These are phyloP conservation scores for Phytophthora tentaculata DNA, from an alignment of 352 stramenopile genomes.

Conservation along the genomic window DNA sequence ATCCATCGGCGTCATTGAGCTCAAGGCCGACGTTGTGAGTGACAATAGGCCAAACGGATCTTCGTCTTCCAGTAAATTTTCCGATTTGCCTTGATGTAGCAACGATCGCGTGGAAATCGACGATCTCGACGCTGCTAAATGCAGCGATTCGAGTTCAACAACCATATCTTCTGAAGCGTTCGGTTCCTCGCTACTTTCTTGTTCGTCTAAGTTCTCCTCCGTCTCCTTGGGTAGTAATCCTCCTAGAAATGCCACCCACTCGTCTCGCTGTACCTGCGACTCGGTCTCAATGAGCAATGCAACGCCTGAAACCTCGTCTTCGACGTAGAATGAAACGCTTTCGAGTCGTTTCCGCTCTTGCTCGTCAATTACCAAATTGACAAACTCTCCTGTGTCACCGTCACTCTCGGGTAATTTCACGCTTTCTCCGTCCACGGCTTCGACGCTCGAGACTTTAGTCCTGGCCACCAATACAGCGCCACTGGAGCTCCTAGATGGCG, in stretches of 20 bases:
- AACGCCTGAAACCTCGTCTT: slow-evolving; percentile 31
- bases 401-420: slow-evolving; percentile 32
- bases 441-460: slow-evolving; percentile 49
- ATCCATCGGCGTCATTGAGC: slow-evolving; percentile 19
- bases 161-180: slow-evolving; percentile 26
- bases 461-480: slow-evolving; percentile 37
- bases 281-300: slow-evolving; percentile 39
- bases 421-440: slow-evolving; percentile 46
- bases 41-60: slow-evolving; percentile 58
- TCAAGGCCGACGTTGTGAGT: slow-evolving; percentile 55
- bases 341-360: slow-evolving; percentile 41
- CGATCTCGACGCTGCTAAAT: slow-evolving; percentile 22
- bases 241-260: slow-evolving; percentile 39
- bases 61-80: slow-evolving; percentile 44
- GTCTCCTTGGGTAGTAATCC: slow-evolving; percentile 16
- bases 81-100: slow-evolving; percentile 45
- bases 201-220: background rate
- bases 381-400: slow-evolving; percentile 12
- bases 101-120: slow-evolving; percentile 40
- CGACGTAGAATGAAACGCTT: slow-evolving; percentile 54
- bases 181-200: slow-evolving; percentile 12
- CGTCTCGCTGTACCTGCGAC: slow-evolving; percentile 35
- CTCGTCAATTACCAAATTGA: slow-evolving; percentile 15
- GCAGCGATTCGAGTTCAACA: slow-evolving; percentile 30
- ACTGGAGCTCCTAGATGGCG: slow-evolving; percentile 6